Conservation (phyloP, 306 rosid genomes). For the Fragaria vesca region DNA sequence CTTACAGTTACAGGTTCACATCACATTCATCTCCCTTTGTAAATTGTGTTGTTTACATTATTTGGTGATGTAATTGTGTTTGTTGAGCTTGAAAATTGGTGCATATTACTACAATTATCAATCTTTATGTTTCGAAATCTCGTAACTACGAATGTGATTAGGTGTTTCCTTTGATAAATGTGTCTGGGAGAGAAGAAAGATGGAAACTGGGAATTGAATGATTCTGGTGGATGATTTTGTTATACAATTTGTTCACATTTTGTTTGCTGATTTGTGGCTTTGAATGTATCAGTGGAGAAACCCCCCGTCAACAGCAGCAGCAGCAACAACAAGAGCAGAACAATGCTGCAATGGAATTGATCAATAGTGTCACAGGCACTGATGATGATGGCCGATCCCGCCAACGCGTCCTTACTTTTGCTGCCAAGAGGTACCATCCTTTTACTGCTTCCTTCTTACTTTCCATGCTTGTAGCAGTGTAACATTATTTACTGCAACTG, state of each 20-base stretch:
- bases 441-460: conserved; percentile 12
- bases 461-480: background rate
- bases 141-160: too few species aligned
- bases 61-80: background rate
- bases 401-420: conserved; percentile 93
- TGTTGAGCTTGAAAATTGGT: background rate
- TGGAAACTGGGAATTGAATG: background rate
- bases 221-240: background rate
- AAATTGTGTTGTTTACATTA: background rate
- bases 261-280: conserved; percentile 22
- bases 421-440: conserved; percentile 78
- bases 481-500: background rate
- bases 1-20: conserved; percentile 64
- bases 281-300: conserved; percentile 51
- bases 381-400: conserved; percentile 99
- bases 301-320: conserved; percentile 47
- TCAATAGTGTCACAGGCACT: conserved; percentile 75
- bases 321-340: conserved; percentile 58
- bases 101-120: background rate
- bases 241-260: background rate
- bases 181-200: too few species aligned
- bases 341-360: conserved; percentile 87
- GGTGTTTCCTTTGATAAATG: background rate
- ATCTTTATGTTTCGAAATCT: background rate
- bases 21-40: conserved; percentile 8